Conservation (phyloP, 257 asterid genomes). For the Forsythia viridissima region DNA sequence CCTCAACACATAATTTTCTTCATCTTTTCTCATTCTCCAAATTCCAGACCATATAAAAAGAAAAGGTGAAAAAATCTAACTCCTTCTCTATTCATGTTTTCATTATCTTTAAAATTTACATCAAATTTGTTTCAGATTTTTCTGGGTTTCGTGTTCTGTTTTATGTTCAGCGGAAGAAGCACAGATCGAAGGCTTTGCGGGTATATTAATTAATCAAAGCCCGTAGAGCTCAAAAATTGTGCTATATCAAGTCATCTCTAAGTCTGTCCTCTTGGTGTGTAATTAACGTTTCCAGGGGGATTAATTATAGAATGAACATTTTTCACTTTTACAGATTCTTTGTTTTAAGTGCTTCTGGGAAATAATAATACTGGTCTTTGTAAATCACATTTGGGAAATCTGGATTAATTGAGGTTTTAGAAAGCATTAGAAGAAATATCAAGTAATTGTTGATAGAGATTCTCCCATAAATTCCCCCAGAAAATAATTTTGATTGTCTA, state of each 20-base stretch:
- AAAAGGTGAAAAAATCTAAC: background rate
- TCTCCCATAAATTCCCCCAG: background rate
- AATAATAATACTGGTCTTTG: background rate
- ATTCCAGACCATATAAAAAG: background rate
- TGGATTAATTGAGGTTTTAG: background rate
- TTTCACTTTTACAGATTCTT: background rate
- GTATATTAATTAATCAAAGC: background rate
- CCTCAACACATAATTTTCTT: background rate
- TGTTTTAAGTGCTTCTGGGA: background rate
- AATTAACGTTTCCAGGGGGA: constrained; percentile 18
- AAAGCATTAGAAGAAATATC: too few relatives aligned
- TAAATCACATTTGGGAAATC: background rate
- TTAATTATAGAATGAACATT: constrained; percentile 31
- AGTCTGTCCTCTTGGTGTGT: constrained; percentile 20
- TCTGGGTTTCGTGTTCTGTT: background rate
- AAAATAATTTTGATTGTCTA: too few relatives aligned
- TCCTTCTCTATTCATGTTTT: background rate
- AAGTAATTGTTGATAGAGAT: background rate
- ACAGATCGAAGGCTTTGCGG: constrained; percentile 5
- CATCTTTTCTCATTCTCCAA: background rate
- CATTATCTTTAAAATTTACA: background rate
- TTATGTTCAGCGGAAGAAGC: background rate
- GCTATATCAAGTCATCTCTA: background rate
- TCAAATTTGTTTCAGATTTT: background rate
- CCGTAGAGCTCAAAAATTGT: constrained; percentile 1